phyloP scores from a whole-genome alignment of 371 early-diverging fungal genomes.

The Mucor racemosus region DNA sequence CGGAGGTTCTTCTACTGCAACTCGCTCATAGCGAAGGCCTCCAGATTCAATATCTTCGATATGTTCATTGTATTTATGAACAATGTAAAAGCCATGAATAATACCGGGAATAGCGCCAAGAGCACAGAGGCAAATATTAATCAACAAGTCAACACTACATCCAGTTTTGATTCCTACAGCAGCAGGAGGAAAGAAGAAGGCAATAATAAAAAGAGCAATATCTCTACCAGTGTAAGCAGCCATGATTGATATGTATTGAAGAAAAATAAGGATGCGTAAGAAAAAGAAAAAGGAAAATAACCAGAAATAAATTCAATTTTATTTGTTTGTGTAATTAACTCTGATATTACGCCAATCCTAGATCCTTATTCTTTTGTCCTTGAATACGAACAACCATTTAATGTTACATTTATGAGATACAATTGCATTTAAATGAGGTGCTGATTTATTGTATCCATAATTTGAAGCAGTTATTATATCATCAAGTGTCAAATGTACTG shows the following conservation, averaged over 20 bases:
- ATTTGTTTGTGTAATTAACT: background rate
- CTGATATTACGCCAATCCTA: background rate
- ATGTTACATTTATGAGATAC: background rate
- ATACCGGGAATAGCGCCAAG: slow-evolving; percentile 65
- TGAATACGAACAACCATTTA: background rate
- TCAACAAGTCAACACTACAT: slow-evolving; percentile 67
- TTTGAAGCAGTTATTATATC: background rate
- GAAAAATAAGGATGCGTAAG: slow-evolving; percentile 9
- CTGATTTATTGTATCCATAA: background rate
- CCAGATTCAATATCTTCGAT: slow-evolving; percentile 53
- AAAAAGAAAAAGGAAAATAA: background rate
- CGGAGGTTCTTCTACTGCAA: slow-evolving; percentile 41
- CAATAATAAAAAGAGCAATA: slow-evolving; percentile 62
- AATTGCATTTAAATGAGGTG: background rate
- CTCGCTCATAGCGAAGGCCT: slow-evolving; percentile 45
- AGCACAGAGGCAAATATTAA: slow-evolving; percentile 67
- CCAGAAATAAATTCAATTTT: background rate
- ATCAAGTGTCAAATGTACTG: background rate
- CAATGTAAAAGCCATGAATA: slow-evolving; percentile 56
- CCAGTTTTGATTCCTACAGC: slow-evolving; percentile 69
- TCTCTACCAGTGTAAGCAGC: slow-evolving; percentile 57
- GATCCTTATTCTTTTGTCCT: background rate
- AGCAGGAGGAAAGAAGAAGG: slow-evolving; percentile 77
- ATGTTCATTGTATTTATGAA: slow-evolving; percentile 54
- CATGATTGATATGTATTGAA: slow-evolving; percentile 17